phyloP scores from a whole-genome alignment of 352 stramenopile genomes.

The Pythium chondricola region DNA sequence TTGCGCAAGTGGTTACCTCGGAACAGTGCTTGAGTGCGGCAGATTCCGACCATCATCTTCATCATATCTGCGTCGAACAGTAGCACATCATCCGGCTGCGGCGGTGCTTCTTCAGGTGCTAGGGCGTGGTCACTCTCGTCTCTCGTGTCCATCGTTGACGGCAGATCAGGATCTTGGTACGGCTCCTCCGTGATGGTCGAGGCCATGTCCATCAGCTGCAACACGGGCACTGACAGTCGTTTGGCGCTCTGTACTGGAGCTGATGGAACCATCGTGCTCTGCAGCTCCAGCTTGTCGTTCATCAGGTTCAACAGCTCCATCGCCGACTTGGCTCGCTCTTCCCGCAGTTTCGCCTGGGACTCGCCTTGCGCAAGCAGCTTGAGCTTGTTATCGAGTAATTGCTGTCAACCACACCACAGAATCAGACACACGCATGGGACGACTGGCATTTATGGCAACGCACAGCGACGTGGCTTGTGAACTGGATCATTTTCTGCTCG shows the following conservation, averaged over 20 bases:
- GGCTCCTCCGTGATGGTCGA: not conserved
- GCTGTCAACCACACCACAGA: slow-evolving; percentile 11
- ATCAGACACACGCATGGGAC: not conserved
- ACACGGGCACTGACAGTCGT: not conserved
- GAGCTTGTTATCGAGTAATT: slow-evolving; percentile 42
- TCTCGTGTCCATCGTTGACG: not conserved
- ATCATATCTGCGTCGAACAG: slow-evolving; percentile 12
- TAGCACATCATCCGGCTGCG: not conserved
- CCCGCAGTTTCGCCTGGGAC: slow-evolving; percentile 33
- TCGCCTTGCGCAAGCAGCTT: slow-evolving; percentile 29
- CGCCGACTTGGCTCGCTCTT: slow-evolving; percentile 38
- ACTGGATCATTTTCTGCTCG: slow-evolving; percentile 60
- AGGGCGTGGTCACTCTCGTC: not conserved
- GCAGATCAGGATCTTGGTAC: not conserved
- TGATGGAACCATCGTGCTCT: slow-evolving; percentile 5
- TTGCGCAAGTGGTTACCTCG: slow-evolving; percentile 21
- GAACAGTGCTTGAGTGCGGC: slow-evolving; percentile 19
- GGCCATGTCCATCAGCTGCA: not conserved
- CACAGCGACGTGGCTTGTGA: slow-evolving; percentile 49
- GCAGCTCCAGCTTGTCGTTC: slow-evolving; percentile 31
- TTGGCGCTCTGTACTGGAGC: not conserved
- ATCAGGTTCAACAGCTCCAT: slow-evolving; percentile 56
- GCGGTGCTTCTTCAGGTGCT: not conserved
- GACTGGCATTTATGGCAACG: not conserved
- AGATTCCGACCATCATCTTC: slow-evolving; percentile 22